phyloP scores from a whole-genome alignment of 345 rosid genomes.

The Reutealis trisperma region DNA sequence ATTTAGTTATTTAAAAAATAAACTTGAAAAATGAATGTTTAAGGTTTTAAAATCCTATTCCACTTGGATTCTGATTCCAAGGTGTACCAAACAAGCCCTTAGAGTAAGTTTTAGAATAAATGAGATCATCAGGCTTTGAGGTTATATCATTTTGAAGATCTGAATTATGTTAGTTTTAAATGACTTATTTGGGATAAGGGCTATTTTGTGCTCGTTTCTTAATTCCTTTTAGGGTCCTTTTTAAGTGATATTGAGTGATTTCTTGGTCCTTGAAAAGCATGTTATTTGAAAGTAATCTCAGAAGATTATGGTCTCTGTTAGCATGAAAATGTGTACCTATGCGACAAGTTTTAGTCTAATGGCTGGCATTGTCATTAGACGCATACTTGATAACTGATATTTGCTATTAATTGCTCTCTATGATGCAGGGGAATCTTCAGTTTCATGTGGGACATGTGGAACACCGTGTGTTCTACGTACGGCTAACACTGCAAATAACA shows the following conservation, averaged over 20 bases:
- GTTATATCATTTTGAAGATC: background rate
- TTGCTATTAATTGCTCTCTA: conserved; percentile 2
- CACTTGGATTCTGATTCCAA: too few relatives aligned
- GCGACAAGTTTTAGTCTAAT: background rate
- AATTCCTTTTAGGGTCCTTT: background rate
- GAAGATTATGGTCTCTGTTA: background rate
- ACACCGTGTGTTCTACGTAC: conserved; percentile 63
- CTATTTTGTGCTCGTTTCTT: too few relatives aligned
- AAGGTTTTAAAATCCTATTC: too few relatives aligned
- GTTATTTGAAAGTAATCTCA: background rate
- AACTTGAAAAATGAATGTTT: too few relatives aligned
- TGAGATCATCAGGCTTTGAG: too few relatives aligned
- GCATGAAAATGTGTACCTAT: background rate
- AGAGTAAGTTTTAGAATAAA: too few relatives aligned
- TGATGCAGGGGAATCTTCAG: conserved; percentile 65
- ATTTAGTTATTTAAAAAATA: too few relatives aligned
- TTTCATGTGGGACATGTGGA: conserved; percentile 73
- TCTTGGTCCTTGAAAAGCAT: background rate
- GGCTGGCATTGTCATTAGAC: background rate
- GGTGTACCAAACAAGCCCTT: too few relatives aligned
- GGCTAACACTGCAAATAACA: conserved; percentile 83
- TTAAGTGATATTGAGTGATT: background rate
- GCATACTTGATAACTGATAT: background rate
- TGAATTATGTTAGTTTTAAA: background rate
- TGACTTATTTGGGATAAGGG: background rate